Evolutionary conservation across 306 rosid genomes (phyloP).

Genomic region (Macrotyloma uniflorum): DNA sequence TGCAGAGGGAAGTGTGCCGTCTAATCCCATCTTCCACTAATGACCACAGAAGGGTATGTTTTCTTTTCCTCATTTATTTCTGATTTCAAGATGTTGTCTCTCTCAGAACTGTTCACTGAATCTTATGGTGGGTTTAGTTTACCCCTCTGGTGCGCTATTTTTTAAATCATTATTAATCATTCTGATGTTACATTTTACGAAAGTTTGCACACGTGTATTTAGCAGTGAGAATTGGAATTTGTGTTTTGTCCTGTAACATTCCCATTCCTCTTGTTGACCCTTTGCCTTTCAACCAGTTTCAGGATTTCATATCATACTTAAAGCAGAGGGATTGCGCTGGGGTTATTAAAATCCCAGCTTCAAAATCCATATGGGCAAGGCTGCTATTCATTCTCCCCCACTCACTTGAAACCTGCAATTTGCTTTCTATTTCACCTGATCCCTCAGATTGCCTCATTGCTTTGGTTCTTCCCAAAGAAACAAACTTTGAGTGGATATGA

Average conservation of each 20-base stretch:
- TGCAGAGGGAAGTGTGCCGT: conserved; percentile 92
- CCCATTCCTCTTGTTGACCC: conserved; percentile 33
- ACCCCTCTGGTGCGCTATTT: background rate
- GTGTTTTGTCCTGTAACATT: background rate
- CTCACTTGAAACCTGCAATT: conserved; percentile 67
- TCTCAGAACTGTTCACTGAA: background rate
- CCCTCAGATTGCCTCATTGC: conserved; percentile 81
- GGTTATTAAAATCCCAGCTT: conserved; percentile 84
- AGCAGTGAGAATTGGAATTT: background rate
- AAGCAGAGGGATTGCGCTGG: conserved; percentile 99
- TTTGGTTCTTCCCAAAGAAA: conserved; percentile 89
- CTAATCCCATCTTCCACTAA: conserved; percentile 74
- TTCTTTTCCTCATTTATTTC: conserved; percentile 27
- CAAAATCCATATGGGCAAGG: conserved; percentile 88
- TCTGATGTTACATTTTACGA: conserved; percentile 6
- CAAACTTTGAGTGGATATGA: conserved; percentile 89
- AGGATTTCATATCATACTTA: conserved; percentile 86
- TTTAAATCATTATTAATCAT: conserved; percentile 21
- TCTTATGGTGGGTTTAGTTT: conserved; percentile 2
- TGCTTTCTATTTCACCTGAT: conserved; percentile 76
- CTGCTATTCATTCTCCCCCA: conserved; percentile 91
- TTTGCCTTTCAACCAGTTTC: conserved; percentile 67
- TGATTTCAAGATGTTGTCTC: background rate
- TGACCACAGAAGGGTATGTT: conserved; percentile 77
- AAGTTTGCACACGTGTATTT: background rate